These are phyloP conservation scores for Vaccinium darrowii DNA, from an alignment of 148 eudicot species.

Conservation along the genomic window DNA sequence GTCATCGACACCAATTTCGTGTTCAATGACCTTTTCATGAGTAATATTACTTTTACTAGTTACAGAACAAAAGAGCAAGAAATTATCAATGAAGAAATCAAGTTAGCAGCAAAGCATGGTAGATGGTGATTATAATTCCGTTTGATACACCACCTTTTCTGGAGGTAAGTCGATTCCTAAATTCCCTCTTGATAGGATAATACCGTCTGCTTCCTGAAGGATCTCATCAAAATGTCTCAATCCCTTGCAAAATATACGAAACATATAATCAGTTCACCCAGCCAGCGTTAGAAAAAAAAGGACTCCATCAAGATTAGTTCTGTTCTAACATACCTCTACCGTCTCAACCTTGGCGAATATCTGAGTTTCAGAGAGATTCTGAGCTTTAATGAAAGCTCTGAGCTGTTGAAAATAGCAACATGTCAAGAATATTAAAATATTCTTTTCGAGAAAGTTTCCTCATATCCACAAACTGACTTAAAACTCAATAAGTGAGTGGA, in stretches of 20 bases:
- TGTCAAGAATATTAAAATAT: no score
- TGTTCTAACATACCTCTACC: conserved; percentile 39
- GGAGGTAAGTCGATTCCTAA: conserved; percentile 73
- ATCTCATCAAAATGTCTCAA: conserved; percentile 62
- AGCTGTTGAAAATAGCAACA: conserved; percentile 33
- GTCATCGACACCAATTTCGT: neutral
- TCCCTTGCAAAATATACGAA: conserved; percentile 33
- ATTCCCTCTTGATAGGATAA: conserved; percentile 62
- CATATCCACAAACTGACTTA: no score
- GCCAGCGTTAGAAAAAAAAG: neutral
- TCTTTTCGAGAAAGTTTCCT: no score
- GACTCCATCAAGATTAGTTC: neutral
- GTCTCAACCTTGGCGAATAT: conserved; percentile 66
- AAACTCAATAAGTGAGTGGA: no score
- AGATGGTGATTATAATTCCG: conserved; percentile 5
- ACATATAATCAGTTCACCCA: neutral
- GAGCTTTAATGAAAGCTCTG: conserved; percentile 51
- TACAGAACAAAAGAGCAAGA: neutral
- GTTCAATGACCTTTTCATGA: neutral
- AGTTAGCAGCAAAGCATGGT: neutral
- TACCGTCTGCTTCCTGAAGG: conserved; percentile 63
- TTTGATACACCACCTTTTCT: conserved; percentile 43
- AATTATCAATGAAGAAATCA: neutral
- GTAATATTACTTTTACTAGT: neutral
- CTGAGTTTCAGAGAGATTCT: conserved; percentile 49